Conservation (phyloP, 1,284 basidiomycete genomes). For the Microbotryum silenes-acaulis region DNA sequence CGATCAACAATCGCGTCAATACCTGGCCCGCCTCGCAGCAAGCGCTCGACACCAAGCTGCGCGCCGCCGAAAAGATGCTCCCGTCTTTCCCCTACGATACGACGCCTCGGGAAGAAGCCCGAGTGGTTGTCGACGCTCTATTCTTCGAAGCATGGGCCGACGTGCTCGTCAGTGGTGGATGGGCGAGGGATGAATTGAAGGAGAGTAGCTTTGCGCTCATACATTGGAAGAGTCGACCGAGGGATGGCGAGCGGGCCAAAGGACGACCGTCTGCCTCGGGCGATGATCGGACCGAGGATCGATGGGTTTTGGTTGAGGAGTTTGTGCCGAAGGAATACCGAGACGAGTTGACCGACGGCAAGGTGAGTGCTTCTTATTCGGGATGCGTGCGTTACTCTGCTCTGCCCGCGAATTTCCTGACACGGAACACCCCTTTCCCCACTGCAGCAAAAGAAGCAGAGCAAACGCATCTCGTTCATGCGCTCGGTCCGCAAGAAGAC, state of each 20-base stretch:
- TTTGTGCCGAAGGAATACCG: constrained; percentile 36
- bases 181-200: constrained; percentile 38
- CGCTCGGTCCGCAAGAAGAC: constrained; percentile 21
- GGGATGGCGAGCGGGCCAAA: constrained; percentile 13
- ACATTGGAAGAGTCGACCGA: constrained; percentile 31
- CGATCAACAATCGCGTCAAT: constrained; percentile 18
- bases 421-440: too few species aligned
- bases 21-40: constrained; percentile 21
- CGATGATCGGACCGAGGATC: constrained; percentile 32
- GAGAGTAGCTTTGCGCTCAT: constrained; percentile 36
- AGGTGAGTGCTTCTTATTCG: constrained; percentile 14
- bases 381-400: too few species aligned
- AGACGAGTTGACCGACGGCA: constrained; percentile 27
- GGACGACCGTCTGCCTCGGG: neutral
- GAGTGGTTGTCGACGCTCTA: constrained; percentile 30
- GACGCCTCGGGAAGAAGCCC: neutral
- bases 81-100: constrained; percentile 37
- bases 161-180: constrained; percentile 35
- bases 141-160: constrained; percentile 39
- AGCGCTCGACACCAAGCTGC: constrained; percentile 21
- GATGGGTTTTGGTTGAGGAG: constrained; percentile 38
- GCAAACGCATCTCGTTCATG: constrained; percentile 29
- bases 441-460: constrained; percentile 17
- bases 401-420: too few species aligned
- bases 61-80: constrained; percentile 25